These are phyloP conservation scores for Ogataea kodamae DNA, from an alignment of 805 yeast species.

Conservation along the genomic window DNA sequence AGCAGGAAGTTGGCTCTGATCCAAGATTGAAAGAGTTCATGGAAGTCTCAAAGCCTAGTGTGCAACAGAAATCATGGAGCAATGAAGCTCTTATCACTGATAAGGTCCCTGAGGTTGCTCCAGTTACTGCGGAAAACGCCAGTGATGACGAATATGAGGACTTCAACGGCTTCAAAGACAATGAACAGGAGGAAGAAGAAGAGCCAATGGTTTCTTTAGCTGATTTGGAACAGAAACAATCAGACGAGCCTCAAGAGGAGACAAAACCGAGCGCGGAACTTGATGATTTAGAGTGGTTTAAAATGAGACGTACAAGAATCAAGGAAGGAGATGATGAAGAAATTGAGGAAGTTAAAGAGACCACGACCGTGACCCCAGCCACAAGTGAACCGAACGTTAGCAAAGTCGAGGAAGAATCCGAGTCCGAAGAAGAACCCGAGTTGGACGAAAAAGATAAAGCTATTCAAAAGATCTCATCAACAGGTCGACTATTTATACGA, in stretches of 20 bases:
- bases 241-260: slow-evolving; percentile 14
- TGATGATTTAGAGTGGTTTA: slow-evolving; percentile 86
- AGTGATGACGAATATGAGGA: slow-evolving; percentile 55
- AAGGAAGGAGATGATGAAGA: slow-evolving; percentile 38
- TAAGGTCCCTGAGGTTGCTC: slow-evolving; percentile 21
- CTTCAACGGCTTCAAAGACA: slow-evolving; percentile 44
- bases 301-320: slow-evolving; percentile 69
- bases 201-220: slow-evolving; percentile 42
- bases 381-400: background rate
- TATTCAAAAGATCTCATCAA: slow-evolving; percentile 50
- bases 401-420: slow-evolving; percentile 2
- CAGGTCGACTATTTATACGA: slow-evolving; percentile 85
- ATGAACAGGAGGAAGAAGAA: slow-evolving; percentile 52
- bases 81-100: slow-evolving; percentile 47
- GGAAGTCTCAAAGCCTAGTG: slow-evolving; percentile 76
- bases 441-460: slow-evolving; percentile 44
- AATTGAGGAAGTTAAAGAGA: slow-evolving; percentile 5
- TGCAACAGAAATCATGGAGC: slow-evolving; percentile 71
- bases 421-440: slow-evolving; percentile 21
- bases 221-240: slow-evolving; percentile 11
- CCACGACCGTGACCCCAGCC: background rate
- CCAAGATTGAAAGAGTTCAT: slow-evolving; percentile 75
- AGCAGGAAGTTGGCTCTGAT: slow-evolving; percentile 59
- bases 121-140: slow-evolving; percentile 35
- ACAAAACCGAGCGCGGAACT: slow-evolving; percentile 33